Base-by-base conservation (phyloP, 2,329 filamentous ascomycete species). In the Beauveria brongniartii region DNA sequence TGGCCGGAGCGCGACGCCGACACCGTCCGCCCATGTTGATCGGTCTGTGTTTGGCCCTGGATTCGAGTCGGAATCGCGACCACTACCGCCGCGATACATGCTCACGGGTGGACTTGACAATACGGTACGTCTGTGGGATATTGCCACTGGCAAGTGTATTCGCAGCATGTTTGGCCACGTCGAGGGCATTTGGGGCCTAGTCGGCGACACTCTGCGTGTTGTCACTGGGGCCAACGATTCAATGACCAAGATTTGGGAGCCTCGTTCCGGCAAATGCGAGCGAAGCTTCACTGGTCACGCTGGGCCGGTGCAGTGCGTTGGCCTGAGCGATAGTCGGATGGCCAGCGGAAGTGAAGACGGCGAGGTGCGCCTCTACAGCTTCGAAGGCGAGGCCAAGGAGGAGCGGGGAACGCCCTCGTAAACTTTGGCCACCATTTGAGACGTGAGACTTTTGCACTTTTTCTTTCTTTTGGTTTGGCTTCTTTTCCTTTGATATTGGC, bases 131-230 rank as follows among this genome's bases (percentile, higher is more conserved):
- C 82, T 97, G 22, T 99, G 94, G 93, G 91, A 97, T 71, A 90
- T 92, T 1, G 83, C 83, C 5, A 89, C 89, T 0, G 91, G 91
- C 43, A 85, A 85, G 64, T 96, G 91, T 68, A 81, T 97, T 40
- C 89, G 91, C 64, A 96, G 91, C 37, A 96, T 97, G 79, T 99
- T 97, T 71, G 94, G 94, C 0, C 94, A 99, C 69, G 84, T 99
- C 24, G 94, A 99, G 73, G 94, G 94, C 37, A 89, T 99, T 22
- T 99, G 94, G 94, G 89, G 90, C 6, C 80, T 99, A 3, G 91
- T 90, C 0, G 93, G 90, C 3, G 93, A 97, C 74, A 92, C 89
- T 1, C 78, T 97, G 22, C 86, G 94, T 12, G 85, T 96, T 18
- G 91, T 97, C 16, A 91, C 89, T 20, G 93, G 92, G 0, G 90